Conservation (phyloP, 495 filamentous ascomycete genomes). For the Trichoderma gamsii region DNA sequence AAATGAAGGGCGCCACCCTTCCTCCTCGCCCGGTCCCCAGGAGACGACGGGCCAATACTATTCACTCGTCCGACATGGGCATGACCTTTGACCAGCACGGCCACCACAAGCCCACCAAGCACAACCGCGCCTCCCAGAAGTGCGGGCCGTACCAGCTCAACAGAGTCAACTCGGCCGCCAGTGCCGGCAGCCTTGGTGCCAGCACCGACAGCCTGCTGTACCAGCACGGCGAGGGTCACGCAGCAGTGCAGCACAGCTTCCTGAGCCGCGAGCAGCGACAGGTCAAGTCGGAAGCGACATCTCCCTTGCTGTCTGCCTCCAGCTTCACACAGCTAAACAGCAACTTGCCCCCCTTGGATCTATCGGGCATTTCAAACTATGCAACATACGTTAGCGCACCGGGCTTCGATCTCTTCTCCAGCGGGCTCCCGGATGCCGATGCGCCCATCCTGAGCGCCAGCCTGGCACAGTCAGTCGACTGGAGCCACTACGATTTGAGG, state of each 20-base stretch:
- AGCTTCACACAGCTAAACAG: slow-evolving; percentile 54
- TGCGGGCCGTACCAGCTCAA: slow-evolving; percentile 78
- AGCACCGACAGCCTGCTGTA: slow-evolving; percentile 63
- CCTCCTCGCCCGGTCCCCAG: slow-evolving; percentile 54
- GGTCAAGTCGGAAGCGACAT: slow-evolving; percentile 65
- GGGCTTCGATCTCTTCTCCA: slow-evolving; percentile 45
- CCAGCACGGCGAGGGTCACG: slow-evolving; percentile 53
- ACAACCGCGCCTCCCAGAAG: slow-evolving; percentile 79
- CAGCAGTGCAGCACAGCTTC: slow-evolving; percentile 46
- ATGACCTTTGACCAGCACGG: slow-evolving; percentile 87
- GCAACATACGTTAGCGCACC: slow-evolving; percentile 44
- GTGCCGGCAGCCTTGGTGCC: slow-evolving; percentile 48
- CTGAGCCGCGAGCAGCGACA: slow-evolving; percentile 46
- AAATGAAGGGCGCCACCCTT: slow-evolving; percentile 31
- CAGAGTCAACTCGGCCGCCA: slow-evolving; percentile 65
- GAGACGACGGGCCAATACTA: slow-evolving; percentile 61
- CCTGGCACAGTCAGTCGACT: slow-evolving; percentile 62
- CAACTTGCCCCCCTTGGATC: slow-evolving; percentile 61
- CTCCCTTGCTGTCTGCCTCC: slow-evolving; percentile 55
- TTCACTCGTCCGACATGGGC: slow-evolving; percentile 66
- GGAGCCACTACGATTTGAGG: slow-evolving; percentile 65
- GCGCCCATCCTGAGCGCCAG: slow-evolving; percentile 61
- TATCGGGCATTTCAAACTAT: slow-evolving; percentile 44
- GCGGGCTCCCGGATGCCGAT: slow-evolving; percentile 55
- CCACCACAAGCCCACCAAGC: slow-evolving; percentile 87